Base-by-base conservation (phyloP, 441 rosid genomes). In the Jatropha multifida region DNA sequence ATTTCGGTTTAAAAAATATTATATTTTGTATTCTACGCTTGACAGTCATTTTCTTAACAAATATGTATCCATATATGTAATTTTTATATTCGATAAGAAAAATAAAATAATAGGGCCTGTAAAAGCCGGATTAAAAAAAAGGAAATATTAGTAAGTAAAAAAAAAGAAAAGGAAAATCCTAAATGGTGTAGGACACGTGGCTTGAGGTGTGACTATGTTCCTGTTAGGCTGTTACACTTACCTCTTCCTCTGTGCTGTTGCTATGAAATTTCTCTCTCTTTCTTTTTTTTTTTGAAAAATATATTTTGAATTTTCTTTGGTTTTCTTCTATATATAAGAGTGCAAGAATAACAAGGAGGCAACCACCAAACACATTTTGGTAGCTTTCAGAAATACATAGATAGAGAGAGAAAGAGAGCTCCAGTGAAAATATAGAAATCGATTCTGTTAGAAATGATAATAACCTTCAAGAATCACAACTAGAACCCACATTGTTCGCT, bases 401-500 rank as follows among this genome's bases (percentile, higher is more conserved):
- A 14, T 3, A 10, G 20, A 32, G 60, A 6, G 12, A 44, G 11
- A 13, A 4, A 62, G 41, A 65, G 42, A 59, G 51, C 37, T 17
- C 32, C 32, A 32, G 0, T 32, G 32, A 2, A 32, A 32, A 32
- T 32, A 32, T 32, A 1, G 9, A 23, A 9, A 49, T 15, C 69
- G 18, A 26, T 11, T 65, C 49, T 65, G 66, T 58, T 20, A 71
- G 17, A 56, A 46, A 59, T 13, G 27, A 40, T 61, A 52, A 65
- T 14, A 76, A 40, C 61, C 54, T 76, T 42, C 69, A 2, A 56
- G 2, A 4, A 65, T 58, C 68, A 4, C 58, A 15, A 59, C 38
- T 46, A 32, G 15, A 26, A 15, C 41, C 71, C 78, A 65, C 75
- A 65, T 65, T 79, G 15, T 27, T 75, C 68, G 75, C 78, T 70